These are phyloP conservation scores for Halocafeteria seosinensis DNA, from an alignment of 108 stramenopile species.

Conservation along the genomic window DNA sequence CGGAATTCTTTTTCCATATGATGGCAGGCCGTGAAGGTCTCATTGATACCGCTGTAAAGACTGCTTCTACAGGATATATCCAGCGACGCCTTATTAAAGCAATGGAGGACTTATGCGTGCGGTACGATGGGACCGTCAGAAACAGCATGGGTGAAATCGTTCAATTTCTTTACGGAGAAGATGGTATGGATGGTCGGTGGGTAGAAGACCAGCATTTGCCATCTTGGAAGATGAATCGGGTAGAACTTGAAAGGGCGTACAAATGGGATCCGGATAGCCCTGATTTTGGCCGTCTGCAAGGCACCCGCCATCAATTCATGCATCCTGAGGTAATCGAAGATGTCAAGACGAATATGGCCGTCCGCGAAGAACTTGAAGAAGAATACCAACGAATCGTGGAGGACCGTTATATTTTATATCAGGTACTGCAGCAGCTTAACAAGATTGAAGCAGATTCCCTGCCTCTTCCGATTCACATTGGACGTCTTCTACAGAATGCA, in stretches of 20 bases:
- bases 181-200: conserved; percentile 97
- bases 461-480: conserved; percentile 74
- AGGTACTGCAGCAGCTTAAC: not conserved
- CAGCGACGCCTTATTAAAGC: conserved; percentile 96
- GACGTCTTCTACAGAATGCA: conserved; percentile 72
- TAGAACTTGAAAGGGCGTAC: conserved; percentile 52
- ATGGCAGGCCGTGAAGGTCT: conserved; percentile 97
- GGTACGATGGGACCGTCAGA: conserved; percentile 90
- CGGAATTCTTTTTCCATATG: conserved; percentile 99
- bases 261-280: conserved; percentile 52
- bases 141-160: conserved; percentile 73
- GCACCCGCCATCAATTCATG: conserved; percentile 53
- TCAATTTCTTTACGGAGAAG: conserved; percentile 97
- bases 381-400: conserved; percentile 61
- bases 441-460: conserved; percentile 42
- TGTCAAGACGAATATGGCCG: conserved; percentile 61
- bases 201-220: conserved; percentile 82
- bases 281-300: conserved; percentile 60
- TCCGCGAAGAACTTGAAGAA: conserved; percentile 59
- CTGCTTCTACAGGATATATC: conserved; percentile 95
- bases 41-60: conserved; percentile 98
- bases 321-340: conserved; percentile 55
- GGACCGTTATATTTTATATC: conserved; percentile 53
- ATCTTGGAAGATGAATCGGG: conserved; percentile 48
- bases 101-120: conserved; percentile 87